A percentile compares a stretch with the other conserved stretches of the same genome.
Evolutionary conservation across 1,284 basidiomycete species (phyloP).

Genomic region (Cutaneotrichosporon spelunceum): DNA sequence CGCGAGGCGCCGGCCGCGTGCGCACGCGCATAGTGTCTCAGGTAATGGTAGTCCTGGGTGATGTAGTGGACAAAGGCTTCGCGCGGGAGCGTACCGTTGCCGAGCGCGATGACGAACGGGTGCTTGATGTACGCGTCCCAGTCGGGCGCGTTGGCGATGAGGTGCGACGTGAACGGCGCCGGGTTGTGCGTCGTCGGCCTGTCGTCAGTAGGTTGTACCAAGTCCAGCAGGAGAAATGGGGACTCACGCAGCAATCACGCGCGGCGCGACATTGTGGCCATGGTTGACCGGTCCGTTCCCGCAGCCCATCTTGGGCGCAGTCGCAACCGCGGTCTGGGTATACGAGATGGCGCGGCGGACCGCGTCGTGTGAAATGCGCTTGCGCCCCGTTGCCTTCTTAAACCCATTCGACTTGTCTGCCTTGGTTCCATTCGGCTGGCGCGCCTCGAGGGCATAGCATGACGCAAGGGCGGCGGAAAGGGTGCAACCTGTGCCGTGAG

Average conservation of each 20-base stretch:
- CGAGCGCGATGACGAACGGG: constrained; percentile 73
- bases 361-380: constrained; percentile 57
- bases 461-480: constrained; percentile 78
- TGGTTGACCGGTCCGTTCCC: constrained; percentile 89
- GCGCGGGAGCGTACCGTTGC: constrained; percentile 63
- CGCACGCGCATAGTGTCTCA: constrained; percentile 54
- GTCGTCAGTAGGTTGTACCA: not conserved
- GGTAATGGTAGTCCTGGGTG: constrained; percentile 58
- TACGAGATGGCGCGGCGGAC: constrained; percentile 64
- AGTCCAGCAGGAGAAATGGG: not conserved
- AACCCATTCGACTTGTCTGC: not conserved
- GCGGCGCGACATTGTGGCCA: constrained; percentile 61
- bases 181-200: constrained; percentile 64
- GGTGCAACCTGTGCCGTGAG: constrained; percentile 94
- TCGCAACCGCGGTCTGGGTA: constrained; percentile 72
- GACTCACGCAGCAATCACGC: constrained; percentile 62
- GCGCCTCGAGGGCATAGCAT: constrained; percentile 21
- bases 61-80: constrained; percentile 80
- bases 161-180: constrained; percentile 65
- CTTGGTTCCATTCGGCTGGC: not conserved
- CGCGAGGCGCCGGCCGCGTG: constrained; percentile 71
- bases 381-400: not conserved
- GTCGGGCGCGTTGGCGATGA: constrained; percentile 60
- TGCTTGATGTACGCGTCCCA: constrained; percentile 64
- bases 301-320: constrained; percentile 66